A percentile compares a stretch with the other conserved stretches of the same genome.
Conservation (phyloP, 768 basidiomycete species). For the Glaciozyma martinii region DNA sequence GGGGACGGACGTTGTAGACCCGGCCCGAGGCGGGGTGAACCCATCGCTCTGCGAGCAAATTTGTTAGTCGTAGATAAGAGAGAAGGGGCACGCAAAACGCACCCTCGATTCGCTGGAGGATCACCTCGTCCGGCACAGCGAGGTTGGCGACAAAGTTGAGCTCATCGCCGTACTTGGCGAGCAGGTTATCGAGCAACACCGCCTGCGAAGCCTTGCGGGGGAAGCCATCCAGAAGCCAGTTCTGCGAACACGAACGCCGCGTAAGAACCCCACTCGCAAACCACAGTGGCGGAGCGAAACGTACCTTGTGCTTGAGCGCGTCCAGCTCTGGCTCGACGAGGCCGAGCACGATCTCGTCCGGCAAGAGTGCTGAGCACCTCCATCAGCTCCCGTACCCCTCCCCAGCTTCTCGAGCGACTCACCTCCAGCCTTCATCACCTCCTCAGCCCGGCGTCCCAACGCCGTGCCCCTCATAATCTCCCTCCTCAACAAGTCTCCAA, state of each 20-base stretch:
- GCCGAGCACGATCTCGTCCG: conserved; percentile 70
- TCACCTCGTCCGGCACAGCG: conserved; percentile 78
- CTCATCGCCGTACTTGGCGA: conserved; percentile 47
- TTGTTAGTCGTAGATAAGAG: neutral
- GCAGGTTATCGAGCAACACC: conserved; percentile 62
- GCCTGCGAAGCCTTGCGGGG: conserved; percentile 83
- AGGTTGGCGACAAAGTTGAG: conserved; percentile 79
- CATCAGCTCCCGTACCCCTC: neutral
- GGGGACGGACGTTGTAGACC: conserved; percentile 61
- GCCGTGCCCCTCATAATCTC: conserved; percentile 71
- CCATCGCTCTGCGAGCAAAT: conserved; percentile 57
- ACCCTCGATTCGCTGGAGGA: conserved; percentile 68
- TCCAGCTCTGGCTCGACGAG: conserved; percentile 67
- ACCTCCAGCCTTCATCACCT: conserved; percentile 67
- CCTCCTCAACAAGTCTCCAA: conserved; percentile 74
- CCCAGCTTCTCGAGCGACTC: neutral
- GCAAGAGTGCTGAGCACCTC: conserved; percentile 45
- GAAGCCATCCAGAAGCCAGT: conserved; percentile 90
- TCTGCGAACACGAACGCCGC: conserved; percentile 45
- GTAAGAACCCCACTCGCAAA: too few relatives aligned
- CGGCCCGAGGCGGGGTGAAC: conserved; percentile 78
- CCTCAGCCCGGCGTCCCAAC: conserved; percentile 64
- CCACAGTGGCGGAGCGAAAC: neutral
- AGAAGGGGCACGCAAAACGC: conserved; percentile 2
- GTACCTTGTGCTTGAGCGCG: conserved; percentile 40